Percentiles rank a stretch among this genome's conserved stretches.
Evolutionary conservation across 2,329 filamentous ascomycete genomes (phyloP).

Genomic region (Alternaria brassicae): DNA sequence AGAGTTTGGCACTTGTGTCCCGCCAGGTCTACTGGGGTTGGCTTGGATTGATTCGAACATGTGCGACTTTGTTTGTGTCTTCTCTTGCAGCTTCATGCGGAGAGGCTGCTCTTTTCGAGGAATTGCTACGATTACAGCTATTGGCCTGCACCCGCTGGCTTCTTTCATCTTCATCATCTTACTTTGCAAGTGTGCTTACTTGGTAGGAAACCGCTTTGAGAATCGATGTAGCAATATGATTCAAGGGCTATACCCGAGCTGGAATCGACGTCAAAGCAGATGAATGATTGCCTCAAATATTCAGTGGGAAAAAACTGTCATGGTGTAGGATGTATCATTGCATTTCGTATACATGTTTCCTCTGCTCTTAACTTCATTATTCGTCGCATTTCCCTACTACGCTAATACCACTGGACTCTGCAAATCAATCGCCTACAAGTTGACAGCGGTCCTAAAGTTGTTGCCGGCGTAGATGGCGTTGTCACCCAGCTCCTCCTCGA

Average conservation of each 20-base stretch:
- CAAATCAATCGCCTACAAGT: conserved; percentile 58
- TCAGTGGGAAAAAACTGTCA: neutral
- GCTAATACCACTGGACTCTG: neutral
- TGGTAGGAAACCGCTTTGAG: neutral
- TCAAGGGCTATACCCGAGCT: neutral
- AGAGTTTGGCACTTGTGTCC: neutral
- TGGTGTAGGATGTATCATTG: conserved; percentile 6
- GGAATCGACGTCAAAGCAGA: neutral
- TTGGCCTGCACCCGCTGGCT: neutral
- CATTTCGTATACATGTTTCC: conserved; percentile 11
- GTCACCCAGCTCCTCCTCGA: conserved; percentile 91
- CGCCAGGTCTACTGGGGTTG: neutral
- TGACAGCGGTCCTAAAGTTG: conserved; percentile 91
- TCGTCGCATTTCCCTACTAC: conserved; percentile 5
- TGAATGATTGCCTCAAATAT: neutral
- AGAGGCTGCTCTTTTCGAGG: neutral
- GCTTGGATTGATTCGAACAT: neutral
- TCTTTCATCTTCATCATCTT: neutral
- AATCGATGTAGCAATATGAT: neutral
- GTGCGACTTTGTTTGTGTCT: neutral
- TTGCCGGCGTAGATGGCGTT: conserved; percentile 90
- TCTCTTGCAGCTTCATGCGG: neutral
- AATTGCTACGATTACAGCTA: neutral
- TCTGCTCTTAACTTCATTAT: conserved; percentile 13
- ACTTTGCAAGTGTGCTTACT: neutral